phyloP scores from a whole-genome alignment of 2,329 filamentous ascomycete genomes.

The Ascochyta koolunga region DNA sequence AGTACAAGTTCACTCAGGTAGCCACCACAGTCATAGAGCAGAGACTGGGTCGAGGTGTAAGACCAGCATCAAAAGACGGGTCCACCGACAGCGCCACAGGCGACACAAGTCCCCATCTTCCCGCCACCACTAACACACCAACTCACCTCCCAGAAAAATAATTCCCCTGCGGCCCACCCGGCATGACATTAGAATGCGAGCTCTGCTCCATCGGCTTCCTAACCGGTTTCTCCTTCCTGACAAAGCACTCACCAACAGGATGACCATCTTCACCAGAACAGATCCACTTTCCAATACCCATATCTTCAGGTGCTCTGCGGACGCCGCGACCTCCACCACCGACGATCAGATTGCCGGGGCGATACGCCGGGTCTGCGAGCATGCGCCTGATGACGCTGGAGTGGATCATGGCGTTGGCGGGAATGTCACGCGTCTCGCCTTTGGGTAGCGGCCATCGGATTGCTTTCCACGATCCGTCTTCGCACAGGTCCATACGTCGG shows the following conservation, averaged over 20 bases:
- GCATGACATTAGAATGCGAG: conserved; percentile 11
- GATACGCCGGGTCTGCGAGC: conserved; percentile 66
- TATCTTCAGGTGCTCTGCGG: conserved; percentile 63
- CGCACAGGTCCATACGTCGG: conserved; percentile 76
- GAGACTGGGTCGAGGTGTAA: neutral
- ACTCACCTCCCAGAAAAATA: conserved; percentile 2
- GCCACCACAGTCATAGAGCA: too few relatives aligned
- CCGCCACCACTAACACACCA: neutral
- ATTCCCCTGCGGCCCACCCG: conserved; percentile 8
- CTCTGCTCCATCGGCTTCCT: conserved; percentile 23
- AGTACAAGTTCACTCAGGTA: too few relatives aligned
- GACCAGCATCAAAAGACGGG: neutral
- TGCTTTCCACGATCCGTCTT: conserved; percentile 76
- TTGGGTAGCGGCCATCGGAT: conserved; percentile 81
- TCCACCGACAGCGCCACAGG: neutral
- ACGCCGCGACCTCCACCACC: conserved; percentile 78
- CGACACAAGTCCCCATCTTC: neutral
- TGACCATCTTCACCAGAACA: conserved; percentile 69
- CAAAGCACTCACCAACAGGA: conserved; percentile 71
- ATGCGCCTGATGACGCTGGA: conserved; percentile 76
- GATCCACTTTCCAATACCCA: conserved; percentile 77
- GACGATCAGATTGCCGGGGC: conserved; percentile 79
- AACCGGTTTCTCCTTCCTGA: conserved; percentile 46
- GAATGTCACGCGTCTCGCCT: conserved; percentile 79
- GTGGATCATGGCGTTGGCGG: conserved; percentile 72